Base-by-base conservation (phyloP, 2,329 filamentous ascomycete genomes). In the Ophiostoma quercus region DNA sequence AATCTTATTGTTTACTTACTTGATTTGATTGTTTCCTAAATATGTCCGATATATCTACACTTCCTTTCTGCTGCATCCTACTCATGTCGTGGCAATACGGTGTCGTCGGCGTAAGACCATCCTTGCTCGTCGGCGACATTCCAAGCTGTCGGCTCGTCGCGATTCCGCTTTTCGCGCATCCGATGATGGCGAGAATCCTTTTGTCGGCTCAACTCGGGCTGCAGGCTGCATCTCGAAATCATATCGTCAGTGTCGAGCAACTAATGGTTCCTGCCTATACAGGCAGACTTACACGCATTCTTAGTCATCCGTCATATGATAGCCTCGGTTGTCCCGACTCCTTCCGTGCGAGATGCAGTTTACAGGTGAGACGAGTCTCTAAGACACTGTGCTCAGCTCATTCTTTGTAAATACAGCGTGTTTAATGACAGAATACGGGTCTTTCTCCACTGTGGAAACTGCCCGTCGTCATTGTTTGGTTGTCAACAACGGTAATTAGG, bases 301-400 rank as follows among this genome's bases (percentile, higher is more conserved):
- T 37, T 37, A 34, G 60, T 37, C 29, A 63, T 29, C 29, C 11
- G 66, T 43, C 6, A 37, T 1, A 3, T 37, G 66, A 19, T 51
- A 69, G 68, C 68, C 68, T 69, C 63, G 68, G 63, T 25, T 67
- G 65, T 69, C 39, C 62, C 62, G 63, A 67, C 32, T 69, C 63
- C 39, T 67, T 41, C 63, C 68, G 57, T 63, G 43, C 60, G 47
- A 37, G 47, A 29, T 29, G 51, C 34, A 22, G 57, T 34, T 1
- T 63, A 2, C 5, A 63, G 22, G 25, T 16, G n/a, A n/a, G n/a
- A n/a, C n/a, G n/a, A n/a, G n/a, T n/a, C n/a, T n/a, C n/a, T n/a
- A 16, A 29, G 19, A 62, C 9, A 65, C 57, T 43, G 67, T 68
- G 6, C 14, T 47, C 51, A 57, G 8, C 22, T 3, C 22, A 57